phyloP scores from a whole-genome alignment of 108 stramenopile species.

The Nitzschia palea region DNA sequence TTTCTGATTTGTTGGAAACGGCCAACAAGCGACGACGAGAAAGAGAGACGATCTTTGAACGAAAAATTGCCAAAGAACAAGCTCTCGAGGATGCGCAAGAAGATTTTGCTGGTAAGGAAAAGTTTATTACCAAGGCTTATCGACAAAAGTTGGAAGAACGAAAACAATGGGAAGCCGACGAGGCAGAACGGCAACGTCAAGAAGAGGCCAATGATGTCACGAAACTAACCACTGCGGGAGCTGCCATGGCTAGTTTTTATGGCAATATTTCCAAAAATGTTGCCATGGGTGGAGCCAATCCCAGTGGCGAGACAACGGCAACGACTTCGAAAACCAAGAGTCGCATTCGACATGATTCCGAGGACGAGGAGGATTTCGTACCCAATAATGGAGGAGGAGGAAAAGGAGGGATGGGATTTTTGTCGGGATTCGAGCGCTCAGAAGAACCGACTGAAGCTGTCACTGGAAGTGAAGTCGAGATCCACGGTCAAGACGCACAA shows the following conservation, averaged over 20 bases:
- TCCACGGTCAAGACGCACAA: not conserved
- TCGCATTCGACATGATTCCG: conserved; percentile 2
- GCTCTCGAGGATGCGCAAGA: conserved; percentile 48
- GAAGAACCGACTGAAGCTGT: not conserved
- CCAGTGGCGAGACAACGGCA: not conserved
- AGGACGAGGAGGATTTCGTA: conserved; percentile 11
- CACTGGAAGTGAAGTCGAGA: too few species aligned
- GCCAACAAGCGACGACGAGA: conserved; percentile 57
- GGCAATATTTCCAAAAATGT: conserved; percentile 63
- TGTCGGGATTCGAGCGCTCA: conserved; percentile 28
- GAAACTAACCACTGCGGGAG: conserved; percentile 40
- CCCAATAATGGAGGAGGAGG: not conserved
- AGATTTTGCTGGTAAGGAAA: conserved; percentile 74
- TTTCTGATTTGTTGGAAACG: conserved; percentile 56
- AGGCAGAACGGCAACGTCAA: conserved; percentile 44
- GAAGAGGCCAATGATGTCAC: conserved; percentile 69
- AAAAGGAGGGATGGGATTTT: conserved; percentile 24
- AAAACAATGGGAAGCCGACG: conserved; percentile 62
- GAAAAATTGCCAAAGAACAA: conserved; percentile 65
- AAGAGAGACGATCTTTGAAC: conserved; percentile 69
- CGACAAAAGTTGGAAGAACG: conserved; percentile 74
- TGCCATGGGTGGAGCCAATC: conserved; percentile 38
- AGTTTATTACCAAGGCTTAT: conserved; percentile 76
- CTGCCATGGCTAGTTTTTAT: conserved; percentile 58
- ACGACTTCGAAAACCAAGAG: too few species aligned